Evolutionary conservation across 2,329 filamentous ascomycete species (phyloP).

Genomic region (Trichophyton schoenleinii): DNA sequence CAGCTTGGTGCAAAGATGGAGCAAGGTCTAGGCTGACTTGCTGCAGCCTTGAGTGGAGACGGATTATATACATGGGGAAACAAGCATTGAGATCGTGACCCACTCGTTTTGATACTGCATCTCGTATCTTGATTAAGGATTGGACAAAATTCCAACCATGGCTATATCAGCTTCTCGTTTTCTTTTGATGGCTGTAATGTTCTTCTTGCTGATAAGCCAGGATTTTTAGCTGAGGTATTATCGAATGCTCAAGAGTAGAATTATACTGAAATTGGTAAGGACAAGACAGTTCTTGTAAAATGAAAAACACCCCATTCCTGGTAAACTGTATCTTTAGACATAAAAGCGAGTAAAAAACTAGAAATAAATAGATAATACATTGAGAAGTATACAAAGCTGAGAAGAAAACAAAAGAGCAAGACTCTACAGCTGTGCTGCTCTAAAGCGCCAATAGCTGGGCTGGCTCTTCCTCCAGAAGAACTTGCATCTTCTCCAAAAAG

Average conservation of each 20-base stretch:
- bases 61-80: too few relatives aligned
- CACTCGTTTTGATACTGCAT: too few relatives aligned
- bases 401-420: not conserved
- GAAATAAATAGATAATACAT: not conserved
- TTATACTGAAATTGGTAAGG: not conserved
- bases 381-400: not conserved
- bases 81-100: too few relatives aligned
- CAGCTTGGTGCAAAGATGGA: too few relatives aligned
- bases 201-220: too few relatives aligned
- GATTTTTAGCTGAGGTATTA: not conserved
- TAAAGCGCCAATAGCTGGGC: constrained; percentile 51
- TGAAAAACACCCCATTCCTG: not conserved
- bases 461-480: constrained; percentile 67
- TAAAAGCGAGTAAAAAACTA: not conserved
- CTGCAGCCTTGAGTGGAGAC: too few relatives aligned
- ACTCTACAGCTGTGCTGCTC: not conserved
- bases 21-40: too few relatives aligned
- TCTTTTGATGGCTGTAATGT: too few relatives aligned
- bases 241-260: not conserved
- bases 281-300: not conserved
- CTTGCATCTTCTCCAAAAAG: constrained; percentile 79
- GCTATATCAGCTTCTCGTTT: too few relatives aligned
- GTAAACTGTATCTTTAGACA: not conserved
- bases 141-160: too few relatives aligned
- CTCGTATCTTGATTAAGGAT: too few relatives aligned